Base-by-base conservation (phyloP, 192 early-diverging fungal genomes). In the Linnemannia exigua region DNA sequence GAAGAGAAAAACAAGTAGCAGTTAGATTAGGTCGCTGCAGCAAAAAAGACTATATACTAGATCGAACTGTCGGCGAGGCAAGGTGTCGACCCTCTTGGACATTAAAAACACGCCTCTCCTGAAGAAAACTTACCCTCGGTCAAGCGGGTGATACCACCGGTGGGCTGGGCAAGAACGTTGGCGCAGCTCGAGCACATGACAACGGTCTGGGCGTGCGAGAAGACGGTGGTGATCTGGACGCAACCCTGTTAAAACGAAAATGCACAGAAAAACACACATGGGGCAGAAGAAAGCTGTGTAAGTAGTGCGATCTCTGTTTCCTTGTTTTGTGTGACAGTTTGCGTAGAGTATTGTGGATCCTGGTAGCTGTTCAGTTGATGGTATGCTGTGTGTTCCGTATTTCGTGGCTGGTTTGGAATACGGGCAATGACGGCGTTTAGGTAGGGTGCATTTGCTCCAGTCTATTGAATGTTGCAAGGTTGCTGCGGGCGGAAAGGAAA, bases 121-220 rank as follows among this genome's bases (percentile, higher is more conserved):
- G 19, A 72, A 17, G n/a, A 31, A 17, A 66, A 72, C 81, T 83
- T 89, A 96, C 96, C 98, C 91, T 96, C 95, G 87, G 97, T 98
- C 89, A 99, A 94, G 79, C 97, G 96, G 86, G 97, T 97, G 90
- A 95, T 96, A 91, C 98, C 98, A 92, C 98, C 98, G 76, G 98
- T 99, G 84, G 98, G 98, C 90, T 99, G 98, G 93, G 96, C 98
- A 81, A 99, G 95, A 79, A 99, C 98, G 82, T 97, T 97, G 79
- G 95, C 93, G 93, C 98, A 99, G 79, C 95, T 94, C 79, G 93
- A 90, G 95, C 98, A 99, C 77, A 98, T 89, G 67, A 99, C 98
- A 78, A 99, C 98, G 86, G 97, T 97, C 90, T 99, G 98, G 88
- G 98, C 97, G 90, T 99, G 98, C 91, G 94, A 95, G 95, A 99